Percentiles rank a stretch among this genome's conserved stretches.
phyloP scores from a whole-genome alignment of 352 stramenopile species.

The Phytophthora macrochlamydospora region DNA sequence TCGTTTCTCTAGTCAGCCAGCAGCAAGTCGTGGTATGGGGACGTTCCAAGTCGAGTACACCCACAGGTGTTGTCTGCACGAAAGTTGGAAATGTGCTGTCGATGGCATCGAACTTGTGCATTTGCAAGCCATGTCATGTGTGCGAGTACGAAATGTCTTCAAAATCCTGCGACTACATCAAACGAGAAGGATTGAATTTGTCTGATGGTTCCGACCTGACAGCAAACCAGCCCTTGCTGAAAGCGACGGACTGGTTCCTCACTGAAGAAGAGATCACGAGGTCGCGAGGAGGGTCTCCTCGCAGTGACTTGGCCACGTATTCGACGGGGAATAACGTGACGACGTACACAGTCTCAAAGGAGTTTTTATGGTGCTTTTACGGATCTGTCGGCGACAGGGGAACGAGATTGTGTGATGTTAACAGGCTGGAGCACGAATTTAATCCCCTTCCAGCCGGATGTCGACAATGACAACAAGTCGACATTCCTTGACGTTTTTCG shows the following conservation, averaged over 20 bases:
- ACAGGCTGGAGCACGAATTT: conserved; percentile 56
- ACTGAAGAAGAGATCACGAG: conserved; percentile 51
- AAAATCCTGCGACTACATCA: conserved; percentile 28
- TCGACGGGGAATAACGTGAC: conserved; percentile 48
- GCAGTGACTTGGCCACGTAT: conserved; percentile 38
- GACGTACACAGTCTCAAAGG: conserved; percentile 41
- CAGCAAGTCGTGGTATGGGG: background rate
- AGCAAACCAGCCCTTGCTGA: conserved; percentile 46
- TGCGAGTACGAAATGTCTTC: conserved; percentile 36
- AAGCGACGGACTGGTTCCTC: conserved; percentile 62
- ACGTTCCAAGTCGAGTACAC: background rate
- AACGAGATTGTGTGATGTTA: conserved; percentile 37
- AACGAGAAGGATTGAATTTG: conserved; percentile 13
- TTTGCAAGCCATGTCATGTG: conserved; percentile 47
- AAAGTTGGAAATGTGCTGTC: background rate
- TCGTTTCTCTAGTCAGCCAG: background rate
- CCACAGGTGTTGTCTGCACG: background rate
- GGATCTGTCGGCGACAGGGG: conserved; percentile 36
- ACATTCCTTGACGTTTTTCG: conserved; percentile 45
- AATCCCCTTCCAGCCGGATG: conserved; percentile 39
- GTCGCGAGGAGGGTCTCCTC: conserved; percentile 43
- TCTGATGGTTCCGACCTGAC: conserved; percentile 8
- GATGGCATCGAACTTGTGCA: conserved; percentile 31
- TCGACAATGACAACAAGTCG: conserved; percentile 29
- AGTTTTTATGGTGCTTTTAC: conserved; percentile 51